Conservation (phyloP, 2,329 filamentous ascomycete species). For the Cucurbitaria berberidis region DNA sequence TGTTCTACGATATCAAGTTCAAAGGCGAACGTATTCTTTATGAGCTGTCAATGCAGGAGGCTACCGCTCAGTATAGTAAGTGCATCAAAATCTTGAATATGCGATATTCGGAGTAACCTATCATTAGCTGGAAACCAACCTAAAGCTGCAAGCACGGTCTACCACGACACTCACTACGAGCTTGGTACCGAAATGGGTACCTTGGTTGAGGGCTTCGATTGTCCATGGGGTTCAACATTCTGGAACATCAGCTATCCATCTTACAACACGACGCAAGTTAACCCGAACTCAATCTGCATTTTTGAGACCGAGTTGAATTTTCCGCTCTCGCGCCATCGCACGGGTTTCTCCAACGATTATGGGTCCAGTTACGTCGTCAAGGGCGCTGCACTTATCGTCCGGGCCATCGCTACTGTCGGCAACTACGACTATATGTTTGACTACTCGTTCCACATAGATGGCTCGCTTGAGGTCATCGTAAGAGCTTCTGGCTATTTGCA, state of each 20-base stretch:
- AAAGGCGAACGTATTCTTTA: conserved; percentile 63
- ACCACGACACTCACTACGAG: conserved; percentile 58
- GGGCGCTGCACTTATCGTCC: conserved; percentile 42
- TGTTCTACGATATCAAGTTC: conserved; percentile 61
- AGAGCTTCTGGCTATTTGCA: conserved; percentile 43
- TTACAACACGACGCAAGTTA: conserved; percentile 50
- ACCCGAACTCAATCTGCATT: conserved; percentile 56
- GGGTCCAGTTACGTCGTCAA: conserved; percentile 34
- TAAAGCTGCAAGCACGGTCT: conserved; percentile 30
- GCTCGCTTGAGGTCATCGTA: conserved; percentile 44
- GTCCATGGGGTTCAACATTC: conserved; percentile 59
- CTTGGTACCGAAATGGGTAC: conserved; percentile 54
- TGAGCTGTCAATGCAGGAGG: conserved; percentile 63
- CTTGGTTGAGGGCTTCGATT: conserved; percentile 56
- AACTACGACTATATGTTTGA: conserved; percentile 52
- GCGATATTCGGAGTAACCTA: background rate
- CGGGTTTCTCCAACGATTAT: conserved; percentile 12
- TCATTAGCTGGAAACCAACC: background rate
- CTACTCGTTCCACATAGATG: conserved; percentile 38
- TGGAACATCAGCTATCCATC: conserved; percentile 57
- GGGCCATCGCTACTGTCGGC: conserved; percentile 51
- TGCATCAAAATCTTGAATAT: background rate
- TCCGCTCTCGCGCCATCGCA: conserved; percentile 44
- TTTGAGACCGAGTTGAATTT: conserved; percentile 41
- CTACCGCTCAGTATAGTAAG: conserved; percentile 58